Evolutionary conservation across 2,329 filamentous ascomycete genomes (phyloP).

Genomic region (Ophiostoma sp.): DNA sequence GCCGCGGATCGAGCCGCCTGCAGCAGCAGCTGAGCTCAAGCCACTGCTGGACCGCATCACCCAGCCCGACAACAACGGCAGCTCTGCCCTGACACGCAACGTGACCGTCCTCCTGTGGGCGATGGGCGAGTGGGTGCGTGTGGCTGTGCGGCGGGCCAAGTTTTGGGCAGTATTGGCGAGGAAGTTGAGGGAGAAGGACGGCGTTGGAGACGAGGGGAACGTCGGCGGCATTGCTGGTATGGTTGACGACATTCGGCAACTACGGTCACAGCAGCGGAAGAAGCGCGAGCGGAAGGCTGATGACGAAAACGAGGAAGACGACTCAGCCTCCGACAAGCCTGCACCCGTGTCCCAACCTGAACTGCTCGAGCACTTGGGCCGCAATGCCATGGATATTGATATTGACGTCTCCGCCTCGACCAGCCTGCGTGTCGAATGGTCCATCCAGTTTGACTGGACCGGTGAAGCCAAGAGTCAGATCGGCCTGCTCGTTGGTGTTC

Average conservation of each 20-base stretch:
- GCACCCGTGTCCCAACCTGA: conserved; percentile 42
- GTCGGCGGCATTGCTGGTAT: conserved; percentile 27
- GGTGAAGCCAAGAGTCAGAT: conserved; percentile 66
- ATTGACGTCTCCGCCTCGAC: conserved; percentile 33
- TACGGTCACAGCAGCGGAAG: conserved; percentile 33
- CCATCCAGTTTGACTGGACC: conserved; percentile 69
- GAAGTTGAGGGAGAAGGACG: conserved; percentile 44
- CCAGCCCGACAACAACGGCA: conserved; percentile 25
- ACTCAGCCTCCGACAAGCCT: conserved; percentile 28
- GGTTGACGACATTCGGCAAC: conserved; percentile 36
- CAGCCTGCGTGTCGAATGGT: conserved; percentile 60
- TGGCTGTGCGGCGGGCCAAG: conserved; percentile 60
- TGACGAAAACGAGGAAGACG: conserved; percentile 28
- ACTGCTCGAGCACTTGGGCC: conserved; percentile 55
- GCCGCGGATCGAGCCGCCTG: conserved; percentile 54
- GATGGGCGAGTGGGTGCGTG: conserved; percentile 66
- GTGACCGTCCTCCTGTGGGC: conserved; percentile 64
- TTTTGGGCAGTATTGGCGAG: conserved; percentile 60
- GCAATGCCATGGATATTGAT: conserved; percentile 53
- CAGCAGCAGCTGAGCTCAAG: conserved; percentile 58
- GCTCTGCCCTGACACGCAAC: conserved; percentile 53
- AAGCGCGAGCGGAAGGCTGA: conserved; percentile 21
- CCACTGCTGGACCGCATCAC: conserved; percentile 50
- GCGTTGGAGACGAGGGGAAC: background rate
- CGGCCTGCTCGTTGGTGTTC: conserved; percentile 55